Evolutionary conservation across 768 basidiomycete species (phyloP).

Genomic region (Boletus patriciae): DNA sequence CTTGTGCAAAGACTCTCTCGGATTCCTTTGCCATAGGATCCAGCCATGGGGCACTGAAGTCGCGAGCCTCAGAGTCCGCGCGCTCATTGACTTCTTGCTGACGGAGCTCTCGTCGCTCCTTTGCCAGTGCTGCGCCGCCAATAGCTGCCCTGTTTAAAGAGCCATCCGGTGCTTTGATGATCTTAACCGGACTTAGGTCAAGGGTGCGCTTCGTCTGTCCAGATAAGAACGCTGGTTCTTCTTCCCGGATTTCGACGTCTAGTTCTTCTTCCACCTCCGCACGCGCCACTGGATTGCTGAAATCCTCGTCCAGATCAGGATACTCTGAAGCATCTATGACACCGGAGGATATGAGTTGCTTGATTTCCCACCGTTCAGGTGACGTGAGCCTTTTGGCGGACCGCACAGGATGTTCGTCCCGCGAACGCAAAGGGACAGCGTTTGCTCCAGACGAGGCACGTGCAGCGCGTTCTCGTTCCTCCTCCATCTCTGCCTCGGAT

Average conservation of each 20-base stretch:
- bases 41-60: slow-evolving; percentile 95
- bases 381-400: slow-evolving; percentile 91
- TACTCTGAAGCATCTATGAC: slow-evolving; percentile 91
- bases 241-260: slow-evolving; percentile 95
- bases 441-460: slow-evolving; percentile 82
- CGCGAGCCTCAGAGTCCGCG: slow-evolving; percentile 90
- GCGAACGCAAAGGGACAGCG: slow-evolving; percentile 71
- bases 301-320: slow-evolving; percentile 88
- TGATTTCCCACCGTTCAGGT: slow-evolving; percentile 99
- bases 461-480: slow-evolving; percentile 64
- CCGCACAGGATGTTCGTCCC: slow-evolving; percentile 51
- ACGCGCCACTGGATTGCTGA: slow-evolving; percentile 69
- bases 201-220: slow-evolving; percentile 96
- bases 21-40: slow-evolving; percentile 93
- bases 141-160: slow-evolving; percentile 94
- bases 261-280: slow-evolving; percentile 94
- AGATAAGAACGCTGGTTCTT: slow-evolving; percentile 92
- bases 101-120: slow-evolving; percentile 90
- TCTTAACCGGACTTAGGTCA: slow-evolving; percentile 95
- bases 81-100: slow-evolving; percentile 94
- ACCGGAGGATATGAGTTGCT: slow-evolving; percentile 96
- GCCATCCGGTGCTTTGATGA: slow-evolving; percentile 98
- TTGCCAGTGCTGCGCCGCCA: slow-evolving; percentile 89
- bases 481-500: slow-evolving; percentile 90
- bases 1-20: slow-evolving; percentile 91